These are phyloP conservation scores for Chlorella sp. DNA, from an alignment of 139 green algal species.

Conservation along the genomic window DNA sequence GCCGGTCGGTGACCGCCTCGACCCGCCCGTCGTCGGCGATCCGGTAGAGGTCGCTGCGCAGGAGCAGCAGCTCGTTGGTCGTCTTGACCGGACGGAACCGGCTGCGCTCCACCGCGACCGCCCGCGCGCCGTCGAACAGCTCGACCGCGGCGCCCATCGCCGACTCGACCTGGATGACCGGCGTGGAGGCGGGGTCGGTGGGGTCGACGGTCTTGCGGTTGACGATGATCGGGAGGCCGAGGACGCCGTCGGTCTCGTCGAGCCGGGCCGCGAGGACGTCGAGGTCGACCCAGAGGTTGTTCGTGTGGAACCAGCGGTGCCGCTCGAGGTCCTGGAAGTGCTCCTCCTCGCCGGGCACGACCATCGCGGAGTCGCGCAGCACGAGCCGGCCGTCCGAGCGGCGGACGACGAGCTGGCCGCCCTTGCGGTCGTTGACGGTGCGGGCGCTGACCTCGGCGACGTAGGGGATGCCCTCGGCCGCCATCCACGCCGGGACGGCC, in stretches of 20 bases:
- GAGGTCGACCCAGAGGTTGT: constrained; percentile 77
- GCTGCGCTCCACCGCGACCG: constrained; percentile 67
- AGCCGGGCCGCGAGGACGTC: constrained; percentile 12
- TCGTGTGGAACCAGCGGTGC: constrained; percentile 80
- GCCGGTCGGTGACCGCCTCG: too few relatives aligned
- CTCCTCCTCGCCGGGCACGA: constrained; percentile 70
- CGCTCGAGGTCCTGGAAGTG: constrained; percentile 77
- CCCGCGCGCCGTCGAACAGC: constrained; percentile 70
- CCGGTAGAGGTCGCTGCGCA: constrained; percentile 61
- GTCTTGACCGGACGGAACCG: constrained; percentile 93
- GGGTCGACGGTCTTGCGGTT: constrained; percentile 67
- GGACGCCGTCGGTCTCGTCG: constrained; percentile 39
- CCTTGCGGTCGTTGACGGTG: constrained; percentile 90
- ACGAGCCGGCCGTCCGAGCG: constrained; percentile 58
- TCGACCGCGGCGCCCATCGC: constrained; percentile 88
- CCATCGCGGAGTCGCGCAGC: constrained; percentile 83
- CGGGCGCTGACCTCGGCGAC: constrained; percentile 83
- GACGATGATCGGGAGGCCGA: constrained; percentile 83
- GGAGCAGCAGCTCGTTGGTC: constrained; percentile 80
- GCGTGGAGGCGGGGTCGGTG: constrained; percentile 45
- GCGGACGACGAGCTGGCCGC: constrained; percentile 70
- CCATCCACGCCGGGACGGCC: constrained; percentile 83
- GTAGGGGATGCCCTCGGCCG: constrained; percentile 58
- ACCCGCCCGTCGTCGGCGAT: constrained; percentile 67
- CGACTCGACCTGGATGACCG: constrained; percentile 88